Evolutionary conservation across 2,329 filamentous ascomycete species (phyloP).

Genomic region (Talaromyces sp.): DNA sequence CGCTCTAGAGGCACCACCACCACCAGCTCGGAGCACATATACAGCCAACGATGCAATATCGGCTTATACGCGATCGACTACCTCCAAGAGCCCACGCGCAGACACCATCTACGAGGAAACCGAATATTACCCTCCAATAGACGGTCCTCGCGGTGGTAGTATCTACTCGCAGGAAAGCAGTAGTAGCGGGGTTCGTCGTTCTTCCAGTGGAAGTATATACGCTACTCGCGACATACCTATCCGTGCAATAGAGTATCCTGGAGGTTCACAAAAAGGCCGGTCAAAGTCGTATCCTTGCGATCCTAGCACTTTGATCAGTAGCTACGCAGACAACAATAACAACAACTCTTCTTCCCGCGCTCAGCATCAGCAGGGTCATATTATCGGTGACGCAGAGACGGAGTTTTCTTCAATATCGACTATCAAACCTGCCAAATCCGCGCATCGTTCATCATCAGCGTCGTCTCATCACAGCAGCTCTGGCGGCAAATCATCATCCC

Average conservation of each 20-base stretch:
- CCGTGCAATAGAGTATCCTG: slow-evolving; percentile 35
- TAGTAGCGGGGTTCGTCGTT: slow-evolving; percentile 22
- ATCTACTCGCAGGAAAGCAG: slow-evolving; percentile 21
- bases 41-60: slow-evolving; percentile 24
- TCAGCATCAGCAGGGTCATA: slow-evolving; percentile 7
- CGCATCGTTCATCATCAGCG: slow-evolving; percentile 13
- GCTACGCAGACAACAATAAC: slow-evolving; percentile 27
- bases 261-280: slow-evolving; percentile 17
- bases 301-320: slow-evolving; percentile 38
- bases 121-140: slow-evolving; percentile 21
- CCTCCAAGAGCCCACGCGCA: slow-evolving; percentile 36
- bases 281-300: slow-evolving; percentile 22
- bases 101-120: slow-evolving; percentile 38
- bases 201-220: slow-evolving; percentile 34
- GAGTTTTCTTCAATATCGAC: slow-evolving; percentile 34
- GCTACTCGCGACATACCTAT: slow-evolving; percentile 29
- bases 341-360: background rate
- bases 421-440: slow-evolving; percentile 26
- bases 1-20: slow-evolving; percentile 28
- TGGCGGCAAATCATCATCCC: background rate
- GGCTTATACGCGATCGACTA: slow-evolving; percentile 26
- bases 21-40: slow-evolving; percentile 19
- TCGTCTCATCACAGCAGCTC: background rate
- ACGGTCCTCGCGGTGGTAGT: slow-evolving; percentile 11
- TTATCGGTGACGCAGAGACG: slow-evolving; percentile 17